phyloP scores from a whole-genome alignment of 2,329 filamentous ascomycete genomes.

The Sclerotinia minor region DNA sequence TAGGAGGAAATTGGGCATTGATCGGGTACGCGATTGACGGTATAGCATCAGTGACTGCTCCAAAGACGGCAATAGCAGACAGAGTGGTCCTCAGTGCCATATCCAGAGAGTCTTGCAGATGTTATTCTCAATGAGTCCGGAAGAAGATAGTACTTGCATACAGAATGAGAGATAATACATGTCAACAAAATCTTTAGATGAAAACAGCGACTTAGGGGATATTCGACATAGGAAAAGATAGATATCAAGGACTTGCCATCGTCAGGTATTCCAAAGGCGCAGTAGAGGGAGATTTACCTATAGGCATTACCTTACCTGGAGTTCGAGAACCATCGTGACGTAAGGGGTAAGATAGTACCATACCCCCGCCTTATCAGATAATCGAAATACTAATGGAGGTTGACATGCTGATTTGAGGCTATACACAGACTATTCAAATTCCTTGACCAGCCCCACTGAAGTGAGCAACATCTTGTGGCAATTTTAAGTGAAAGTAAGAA shows the following conservation, averaged over 20 bases:
- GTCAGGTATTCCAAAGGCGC: conserved; percentile 33
- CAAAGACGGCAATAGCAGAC: conserved; percentile 29
- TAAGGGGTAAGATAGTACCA: conserved; percentile 33
- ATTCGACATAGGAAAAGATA: conserved; percentile 24
- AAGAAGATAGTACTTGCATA: conserved; percentile 26
- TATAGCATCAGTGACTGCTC: conserved; percentile 38
- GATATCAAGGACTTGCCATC: conserved; percentile 29
- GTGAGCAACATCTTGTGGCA: conserved; percentile 4
- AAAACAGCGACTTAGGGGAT: conserved; percentile 23
- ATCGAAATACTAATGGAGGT: conserved; percentile 23
- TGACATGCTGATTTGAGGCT: conserved; percentile 24
- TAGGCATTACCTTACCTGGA: conserved; percentile 35
- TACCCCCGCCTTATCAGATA: conserved; percentile 21
- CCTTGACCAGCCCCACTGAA: conserved; percentile 29
- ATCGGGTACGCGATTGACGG: conserved; percentile 64
- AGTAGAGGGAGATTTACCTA: conserved; percentile 33
- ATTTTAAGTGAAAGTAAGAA: background rate
- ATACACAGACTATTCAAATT: conserved; percentile 21
- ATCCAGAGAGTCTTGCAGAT: conserved; percentile 25
- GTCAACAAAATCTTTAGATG: conserved; percentile 23
- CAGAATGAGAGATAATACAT: conserved; percentile 20
- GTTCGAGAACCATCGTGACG: conserved; percentile 32
- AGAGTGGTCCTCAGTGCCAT: conserved; percentile 34
- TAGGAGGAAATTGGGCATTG: conserved; percentile 80
- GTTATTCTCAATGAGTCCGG: conserved; percentile 15